Evolutionary conservation across 2,329 filamentous ascomycete genomes (phyloP), one percentile per base, ranked within the genome.

Genomic region (Pseudogymnoascus sp.): DNA sequence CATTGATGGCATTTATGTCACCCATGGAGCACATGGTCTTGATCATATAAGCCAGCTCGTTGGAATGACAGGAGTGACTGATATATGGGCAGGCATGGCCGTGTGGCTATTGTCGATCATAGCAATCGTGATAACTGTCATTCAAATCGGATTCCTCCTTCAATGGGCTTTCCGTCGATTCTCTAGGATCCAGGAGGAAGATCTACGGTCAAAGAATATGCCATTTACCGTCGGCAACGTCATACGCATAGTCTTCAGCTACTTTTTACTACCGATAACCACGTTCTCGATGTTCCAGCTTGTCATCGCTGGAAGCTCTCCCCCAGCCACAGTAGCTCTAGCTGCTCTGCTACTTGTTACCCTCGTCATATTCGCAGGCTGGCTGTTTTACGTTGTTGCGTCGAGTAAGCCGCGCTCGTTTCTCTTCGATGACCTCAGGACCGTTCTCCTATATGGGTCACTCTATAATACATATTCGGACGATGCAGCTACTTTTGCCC

Each of bases 401-500:
- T 85, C 81, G 23, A 94, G 91, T 0, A 87, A 89, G 67, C 92
- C 92, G 5, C 87, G 92, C 65, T 89, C 91, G 1, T 89, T 91
- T 68, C 81, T 99, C 8, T 99, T 97, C 73, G 94, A 99, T 75
- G 92, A 97, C 71, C 80, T 99, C 59, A 86, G 91, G 5, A 97
- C 91, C 0, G 86, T 97, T 7, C 80, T 99, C 2, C 82, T 91
- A 0, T 97, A 96, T 70, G 94, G 94, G 0, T 91, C 94, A 4
- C 79, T 99, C 6, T 99, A 99, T 76, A 99, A 99, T 76, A 99
- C 94, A 0, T 97, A 96, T 74, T 94, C 90, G 23, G 94, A 99
- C 73, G 90, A 93, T 73, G 91, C 92, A 0, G 91, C 93, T 6
- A 87, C 91, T 0, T 99, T 96, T 74, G 92, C 93, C 5, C 81